Conservation (phyloP, 2,329 filamentous ascomycete genomes). For the Aspergillus texensis region DNA sequence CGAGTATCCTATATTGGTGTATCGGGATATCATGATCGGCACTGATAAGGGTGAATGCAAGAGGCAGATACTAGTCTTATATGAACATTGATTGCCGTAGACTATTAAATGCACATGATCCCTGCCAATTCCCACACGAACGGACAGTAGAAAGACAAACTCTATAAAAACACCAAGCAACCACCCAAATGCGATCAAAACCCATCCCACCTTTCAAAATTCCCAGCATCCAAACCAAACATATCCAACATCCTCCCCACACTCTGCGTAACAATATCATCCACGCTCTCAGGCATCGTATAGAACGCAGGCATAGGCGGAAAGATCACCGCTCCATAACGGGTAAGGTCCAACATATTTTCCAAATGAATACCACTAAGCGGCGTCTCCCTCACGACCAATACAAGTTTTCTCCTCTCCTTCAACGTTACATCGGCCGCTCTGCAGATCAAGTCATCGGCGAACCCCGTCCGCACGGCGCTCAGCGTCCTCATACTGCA, state of each 20-base stretch:
- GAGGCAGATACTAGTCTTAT: too few species aligned
- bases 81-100: too few species aligned
- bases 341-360: constrained; percentile 44
- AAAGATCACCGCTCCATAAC: constrained; percentile 40
- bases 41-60: too few species aligned
- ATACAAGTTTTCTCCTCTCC: constrained; percentile 39
- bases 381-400: constrained; percentile 45
- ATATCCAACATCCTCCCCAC: constrained; percentile 48
- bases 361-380: constrained; percentile 22
- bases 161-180: not conserved
- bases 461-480: constrained; percentile 38
- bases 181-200: not conserved
- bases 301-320: constrained; percentile 48
- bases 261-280: constrained; percentile 35
- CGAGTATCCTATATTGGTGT: too few species aligned
- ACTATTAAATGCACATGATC: not conserved
- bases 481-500: constrained; percentile 51
- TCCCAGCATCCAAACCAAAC: constrained; percentile 41
- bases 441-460: constrained; percentile 46
- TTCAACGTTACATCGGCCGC: constrained; percentile 49
- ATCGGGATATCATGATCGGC: too few species aligned
- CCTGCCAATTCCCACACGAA: not conserved
- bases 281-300: constrained; percentile 41
- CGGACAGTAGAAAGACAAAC: not conserved
- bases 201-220: constrained; percentile 27